These are phyloP conservation scores for Tetradesmus lagerheimii DNA, from an alignment of 139 green algal genomes.

Conservation along the genomic window DNA sequence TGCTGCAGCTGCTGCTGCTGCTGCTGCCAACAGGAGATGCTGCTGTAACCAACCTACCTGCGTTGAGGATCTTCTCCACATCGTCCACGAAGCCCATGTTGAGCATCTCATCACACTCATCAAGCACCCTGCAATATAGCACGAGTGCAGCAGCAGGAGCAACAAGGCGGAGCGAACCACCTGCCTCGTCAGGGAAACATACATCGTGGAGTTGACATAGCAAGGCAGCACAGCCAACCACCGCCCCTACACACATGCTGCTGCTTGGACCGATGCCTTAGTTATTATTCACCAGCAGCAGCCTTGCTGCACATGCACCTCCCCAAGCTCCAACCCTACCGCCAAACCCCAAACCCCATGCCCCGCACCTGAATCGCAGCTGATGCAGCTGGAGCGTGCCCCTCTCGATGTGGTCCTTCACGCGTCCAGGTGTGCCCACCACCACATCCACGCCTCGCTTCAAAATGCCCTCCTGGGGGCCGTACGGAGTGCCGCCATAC, in stretches of 20 bases:
- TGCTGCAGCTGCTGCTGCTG: neutral
- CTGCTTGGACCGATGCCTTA: too few species aligned
- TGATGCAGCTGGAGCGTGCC: conserved; percentile 84
- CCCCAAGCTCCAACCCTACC: neutral
- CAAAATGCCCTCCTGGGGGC: conserved; percentile 69
- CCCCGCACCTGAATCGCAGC: conserved; percentile 43
- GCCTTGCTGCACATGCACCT: neutral
- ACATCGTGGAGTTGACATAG: neutral
- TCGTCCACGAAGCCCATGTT: conserved; percentile 99
- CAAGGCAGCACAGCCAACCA: neutral
- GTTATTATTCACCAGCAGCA: too few species aligned
- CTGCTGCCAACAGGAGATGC: neutral
- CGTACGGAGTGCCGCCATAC: conserved; percentile 95
- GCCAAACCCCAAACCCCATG: neutral
- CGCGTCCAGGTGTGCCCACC: conserved; percentile 93
- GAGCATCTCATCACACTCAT: conserved; percentile 99
- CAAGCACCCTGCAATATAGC: conserved; percentile 82
- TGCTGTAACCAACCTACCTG: conserved; percentile 32
- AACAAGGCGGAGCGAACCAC: neutral
- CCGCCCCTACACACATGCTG: too few species aligned
- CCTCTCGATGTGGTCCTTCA: conserved; percentile 96
- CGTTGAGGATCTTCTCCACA: conserved; percentile 96
- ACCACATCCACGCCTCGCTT: conserved; percentile 94
- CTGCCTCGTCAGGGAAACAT: too few species aligned
- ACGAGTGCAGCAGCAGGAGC: neutral